These are phyloP conservation scores for Cryptococcus sp. DNA, from an alignment of 1,284 basidiomycete species.

Conservation along the genomic window DNA sequence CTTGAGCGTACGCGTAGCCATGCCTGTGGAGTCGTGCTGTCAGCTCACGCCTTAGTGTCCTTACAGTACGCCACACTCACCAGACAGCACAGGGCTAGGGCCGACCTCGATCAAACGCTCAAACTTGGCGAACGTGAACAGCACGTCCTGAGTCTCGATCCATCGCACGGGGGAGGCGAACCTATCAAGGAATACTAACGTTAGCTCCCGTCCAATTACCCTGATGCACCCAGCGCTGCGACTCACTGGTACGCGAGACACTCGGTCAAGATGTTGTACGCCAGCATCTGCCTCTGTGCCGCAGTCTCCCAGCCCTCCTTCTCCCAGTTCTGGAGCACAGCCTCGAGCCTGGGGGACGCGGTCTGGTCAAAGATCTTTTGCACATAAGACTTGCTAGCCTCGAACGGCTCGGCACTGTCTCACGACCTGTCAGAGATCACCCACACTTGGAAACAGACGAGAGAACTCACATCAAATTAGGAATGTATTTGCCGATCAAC, in stretches of 20 bases:
- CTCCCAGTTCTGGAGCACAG: conserved; percentile 90
- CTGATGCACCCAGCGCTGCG: conserved; percentile 52
- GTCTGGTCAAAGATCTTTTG: conserved; percentile 95
- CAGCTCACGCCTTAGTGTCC: conserved; percentile 32
- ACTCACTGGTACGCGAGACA: conserved; percentile 82
- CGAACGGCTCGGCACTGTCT: conserved; percentile 82
- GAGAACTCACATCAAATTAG: conserved; percentile 69
- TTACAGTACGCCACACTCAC: conserved; percentile 4
- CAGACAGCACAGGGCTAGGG: conserved; percentile 87
- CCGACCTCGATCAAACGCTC: conserved; percentile 95
- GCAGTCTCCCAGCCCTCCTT: conserved; percentile 78
- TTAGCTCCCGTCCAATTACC: no score
- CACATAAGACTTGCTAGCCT: conserved; percentile 82
- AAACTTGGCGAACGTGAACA: conserved; percentile 85
- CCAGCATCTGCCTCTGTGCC: conserved; percentile 84
- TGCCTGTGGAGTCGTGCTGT: conserved; percentile 51
- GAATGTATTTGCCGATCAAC: conserved; percentile 91
- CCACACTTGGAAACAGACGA: neutral
- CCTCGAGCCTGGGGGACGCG: conserved; percentile 85
- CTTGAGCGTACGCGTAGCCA: conserved; percentile 92
- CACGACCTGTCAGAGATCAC: conserved; percentile 4
- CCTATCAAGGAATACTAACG: conserved; percentile 9
- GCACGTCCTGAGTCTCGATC: conserved; percentile 97
- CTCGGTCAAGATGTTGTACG: conserved; percentile 93
- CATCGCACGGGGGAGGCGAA: conserved; percentile 87